phyloP scores from a whole-genome alignment of 495 filamentous ascomycete species.

The Podospora didyma region DNA sequence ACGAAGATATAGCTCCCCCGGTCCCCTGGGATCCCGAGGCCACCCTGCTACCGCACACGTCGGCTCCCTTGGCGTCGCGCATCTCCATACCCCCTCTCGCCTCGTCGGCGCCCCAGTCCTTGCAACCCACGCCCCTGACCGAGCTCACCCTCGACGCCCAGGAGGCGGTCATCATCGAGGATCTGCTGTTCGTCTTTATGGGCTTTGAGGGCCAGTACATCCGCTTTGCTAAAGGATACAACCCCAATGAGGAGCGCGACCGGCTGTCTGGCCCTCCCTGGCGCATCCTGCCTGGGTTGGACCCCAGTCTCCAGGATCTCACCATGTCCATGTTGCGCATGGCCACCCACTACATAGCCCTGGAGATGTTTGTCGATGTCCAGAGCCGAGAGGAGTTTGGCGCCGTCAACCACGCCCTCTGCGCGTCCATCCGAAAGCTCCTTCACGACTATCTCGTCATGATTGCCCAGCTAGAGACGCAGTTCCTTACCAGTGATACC shows the following conservation, averaged over 20 bases:
- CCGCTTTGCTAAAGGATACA: conserved; percentile 75
- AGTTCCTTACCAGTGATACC: conserved; percentile 76
- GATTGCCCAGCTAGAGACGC: conserved; percentile 87
- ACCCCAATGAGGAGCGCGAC: conserved; percentile 79
- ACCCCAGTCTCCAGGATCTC: conserved; percentile 86
- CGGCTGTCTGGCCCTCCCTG: conserved; percentile 76
- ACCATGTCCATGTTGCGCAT: conserved; percentile 87
- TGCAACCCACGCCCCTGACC: conserved; percentile 69
- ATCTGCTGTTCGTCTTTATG: conserved; percentile 93
- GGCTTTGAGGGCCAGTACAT: conserved; percentile 98
- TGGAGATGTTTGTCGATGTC: conserved; percentile 91
- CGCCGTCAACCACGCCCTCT: conserved; percentile 92
- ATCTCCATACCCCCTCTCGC: conserved; percentile 81
- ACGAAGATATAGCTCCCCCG: not conserved
- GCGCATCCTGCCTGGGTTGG: conserved; percentile 75
- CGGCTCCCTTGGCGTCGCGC: conserved; percentile 81
- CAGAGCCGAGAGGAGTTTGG: conserved; percentile 92
- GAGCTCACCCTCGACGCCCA: conserved; percentile 74
- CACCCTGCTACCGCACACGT: conserved; percentile 74
- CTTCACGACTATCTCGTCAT: conserved; percentile 91
- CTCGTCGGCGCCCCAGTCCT: conserved; percentile 61
- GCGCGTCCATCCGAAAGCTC: conserved; percentile 84
- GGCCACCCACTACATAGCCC: conserved; percentile 86
- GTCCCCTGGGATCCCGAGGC: conserved; percentile 75
- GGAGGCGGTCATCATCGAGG: conserved; percentile 82